phyloP scores from a whole-genome alignment of 2,329 filamentous ascomycete species.

The Huntiella savannae region DNA sequence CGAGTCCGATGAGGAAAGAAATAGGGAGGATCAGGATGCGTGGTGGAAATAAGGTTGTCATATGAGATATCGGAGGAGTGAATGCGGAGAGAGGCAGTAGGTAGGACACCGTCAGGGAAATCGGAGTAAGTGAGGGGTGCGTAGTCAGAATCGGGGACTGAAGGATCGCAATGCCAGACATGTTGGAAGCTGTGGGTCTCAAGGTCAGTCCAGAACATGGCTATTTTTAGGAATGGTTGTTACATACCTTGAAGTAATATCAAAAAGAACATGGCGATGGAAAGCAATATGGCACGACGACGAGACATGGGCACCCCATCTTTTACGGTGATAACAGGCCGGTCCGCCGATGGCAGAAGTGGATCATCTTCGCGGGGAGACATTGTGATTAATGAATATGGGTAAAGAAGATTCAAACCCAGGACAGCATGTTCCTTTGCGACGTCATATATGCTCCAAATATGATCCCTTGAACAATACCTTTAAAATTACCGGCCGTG shows the following conservation, averaged over 20 bases:
- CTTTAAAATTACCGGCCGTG: too few relatives aligned
- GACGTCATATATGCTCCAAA: too few relatives aligned
- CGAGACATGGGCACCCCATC: background rate
- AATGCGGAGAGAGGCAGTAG: conserved; percentile 42
- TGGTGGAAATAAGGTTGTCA: conserved; percentile 57
- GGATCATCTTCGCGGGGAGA: too few relatives aligned
- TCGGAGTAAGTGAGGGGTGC: too few relatives aligned
- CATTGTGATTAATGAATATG: too few relatives aligned
- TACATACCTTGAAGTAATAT: conserved; percentile 10
- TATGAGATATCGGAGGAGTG: conserved; percentile 50
- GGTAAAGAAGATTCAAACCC: too few relatives aligned
- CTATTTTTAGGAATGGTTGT: background rate
- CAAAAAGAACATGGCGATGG: conserved; percentile 6
- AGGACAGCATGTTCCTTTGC: too few relatives aligned
- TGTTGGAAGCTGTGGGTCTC: conserved; percentile 36
- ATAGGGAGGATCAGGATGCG: conserved; percentile 44
- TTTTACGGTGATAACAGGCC: background rate
- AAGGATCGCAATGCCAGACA: conserved; percentile 64
- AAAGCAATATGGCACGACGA: background rate
- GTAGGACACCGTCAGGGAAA: conserved; percentile 51
- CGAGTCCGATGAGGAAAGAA: conserved; percentile 36
- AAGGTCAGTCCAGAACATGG: background rate
- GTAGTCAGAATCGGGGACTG: conserved; percentile 56
- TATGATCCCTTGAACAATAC: too few relatives aligned
- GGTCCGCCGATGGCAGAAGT: too few relatives aligned